These are phyloP conservation scores for Haematococcus sp. DNA, from an alignment of 139 green algal species.

Conservation along the genomic window DNA sequence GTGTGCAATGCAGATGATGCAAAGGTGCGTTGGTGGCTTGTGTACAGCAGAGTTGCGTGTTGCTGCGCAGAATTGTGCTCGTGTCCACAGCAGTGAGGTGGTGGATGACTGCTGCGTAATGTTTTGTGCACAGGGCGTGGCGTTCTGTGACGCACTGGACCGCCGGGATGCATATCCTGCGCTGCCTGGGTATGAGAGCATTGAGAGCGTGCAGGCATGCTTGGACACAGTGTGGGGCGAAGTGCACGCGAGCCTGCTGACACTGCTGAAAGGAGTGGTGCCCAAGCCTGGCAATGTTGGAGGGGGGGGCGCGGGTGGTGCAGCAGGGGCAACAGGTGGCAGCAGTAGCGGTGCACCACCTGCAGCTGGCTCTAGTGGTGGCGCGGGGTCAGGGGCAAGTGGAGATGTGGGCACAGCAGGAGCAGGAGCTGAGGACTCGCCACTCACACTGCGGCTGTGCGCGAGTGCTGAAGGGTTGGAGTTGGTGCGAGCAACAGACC, in stretches of 20 bases:
- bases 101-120: not conserved
- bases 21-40: not conserved
- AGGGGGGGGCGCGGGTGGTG: not conserved
- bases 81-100: too few relatives aligned
- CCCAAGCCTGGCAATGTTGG: not conserved
- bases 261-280: slow-evolving; percentile 26
- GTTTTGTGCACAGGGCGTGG: slow-evolving; percentile 34
- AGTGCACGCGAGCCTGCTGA: slow-evolving; percentile 46
- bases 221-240: slow-evolving; percentile 40
- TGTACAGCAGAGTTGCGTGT: not conserved
- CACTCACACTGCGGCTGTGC: slow-evolving; percentile 21
- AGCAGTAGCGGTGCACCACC: not conserved
- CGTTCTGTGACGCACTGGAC: slow-evolving; percentile 59
- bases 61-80: too few relatives aligned
- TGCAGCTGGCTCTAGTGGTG: not conserved
- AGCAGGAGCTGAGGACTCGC: not conserved
- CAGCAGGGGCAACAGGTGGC: not conserved
- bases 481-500: slow-evolving; percentile 17
- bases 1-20: too few relatives aligned
- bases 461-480: slow-evolving; percentile 29
- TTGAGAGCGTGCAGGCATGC: slow-evolving; percentile 41
- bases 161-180: slow-evolving; percentile 24
- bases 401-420: not conserved
- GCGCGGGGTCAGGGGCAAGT: not conserved
- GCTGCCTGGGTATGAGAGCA: slow-evolving; percentile 40